Evolutionary conservation across 2,329 filamentous ascomycete species (phyloP).

Genomic region (Orbilia javanica): DNA sequence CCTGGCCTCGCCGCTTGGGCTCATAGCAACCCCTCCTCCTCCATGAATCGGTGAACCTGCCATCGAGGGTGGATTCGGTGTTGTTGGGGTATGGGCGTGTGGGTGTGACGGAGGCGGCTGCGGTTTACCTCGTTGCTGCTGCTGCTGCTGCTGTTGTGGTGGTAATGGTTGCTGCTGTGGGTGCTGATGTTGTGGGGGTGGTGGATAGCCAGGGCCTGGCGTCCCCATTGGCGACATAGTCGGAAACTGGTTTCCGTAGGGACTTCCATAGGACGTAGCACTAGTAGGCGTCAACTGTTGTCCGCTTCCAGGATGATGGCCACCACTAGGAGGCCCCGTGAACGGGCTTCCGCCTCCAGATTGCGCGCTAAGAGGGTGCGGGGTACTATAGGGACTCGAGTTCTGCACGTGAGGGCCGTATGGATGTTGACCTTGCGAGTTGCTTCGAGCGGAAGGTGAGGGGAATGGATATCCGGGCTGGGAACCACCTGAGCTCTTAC

Average conservation of each 20-base stretch:
- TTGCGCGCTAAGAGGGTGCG: conserved; percentile 51
- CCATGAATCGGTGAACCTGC: conserved; percentile 39
- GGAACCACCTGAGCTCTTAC: conserved; percentile 55
- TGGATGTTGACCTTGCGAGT: conserved; percentile 43
- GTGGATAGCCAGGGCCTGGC: conserved; percentile 41
- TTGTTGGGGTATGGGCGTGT: conserved; percentile 47
- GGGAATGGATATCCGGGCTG: conserved; percentile 54
- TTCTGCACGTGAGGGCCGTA: conserved; percentile 46
- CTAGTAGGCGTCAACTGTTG: conserved; percentile 55
- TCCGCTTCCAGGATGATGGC: conserved; percentile 20
- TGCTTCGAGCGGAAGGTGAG: conserved; percentile 37
- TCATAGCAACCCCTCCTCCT: conserved; percentile 47
- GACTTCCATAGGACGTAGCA: conserved; percentile 49
- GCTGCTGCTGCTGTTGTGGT: conserved; percentile 32
- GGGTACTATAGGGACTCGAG: conserved; percentile 48
- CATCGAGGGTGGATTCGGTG: conserved; percentile 33
- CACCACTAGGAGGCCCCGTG: conserved; percentile 35
- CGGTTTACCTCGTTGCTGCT: conserved; percentile 43
- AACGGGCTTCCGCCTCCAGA: conserved; percentile 50
- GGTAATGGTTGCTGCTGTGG: conserved; percentile 22
- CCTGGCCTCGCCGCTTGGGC: conserved; percentile 31
- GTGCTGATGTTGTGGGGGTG: conserved; percentile 24
- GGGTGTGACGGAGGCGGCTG: conserved; percentile 39
- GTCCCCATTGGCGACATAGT: conserved; percentile 53
- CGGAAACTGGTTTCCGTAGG: conserved; percentile 38